Evolutionary conservation across 169 alveolate species (phyloP).

Genomic region (Cryptosporidium andersoni): DNA sequence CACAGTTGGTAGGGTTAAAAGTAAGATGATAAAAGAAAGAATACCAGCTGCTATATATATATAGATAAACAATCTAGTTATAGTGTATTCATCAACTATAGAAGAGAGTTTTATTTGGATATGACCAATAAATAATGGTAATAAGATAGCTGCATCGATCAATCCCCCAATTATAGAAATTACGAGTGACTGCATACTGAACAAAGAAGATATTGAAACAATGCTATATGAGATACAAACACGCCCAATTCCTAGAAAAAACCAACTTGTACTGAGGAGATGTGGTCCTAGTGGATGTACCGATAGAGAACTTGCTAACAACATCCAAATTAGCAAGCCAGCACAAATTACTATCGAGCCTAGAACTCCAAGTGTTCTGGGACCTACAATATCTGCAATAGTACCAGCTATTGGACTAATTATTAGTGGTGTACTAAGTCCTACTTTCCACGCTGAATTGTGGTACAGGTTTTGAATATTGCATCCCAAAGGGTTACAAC

Average conservation of each 20-base stretch:
- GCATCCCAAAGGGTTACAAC: slow-evolving; percentile 59
- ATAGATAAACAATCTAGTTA: slow-evolving; percentile 29
- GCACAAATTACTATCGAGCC: slow-evolving; percentile 31
- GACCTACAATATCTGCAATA: slow-evolving; percentile 63
- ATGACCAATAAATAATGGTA: slow-evolving; percentile 26
- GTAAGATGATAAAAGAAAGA: slow-evolving; percentile 23
- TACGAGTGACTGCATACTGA: slow-evolving; percentile 60
- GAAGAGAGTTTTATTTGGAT: slow-evolving; percentile 1
- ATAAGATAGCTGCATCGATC: slow-evolving; percentile 56
- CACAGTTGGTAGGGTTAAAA: slow-evolving; percentile 50
- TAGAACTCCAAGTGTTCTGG: slow-evolving; percentile 50
- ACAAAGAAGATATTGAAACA: slow-evolving; percentile 58
- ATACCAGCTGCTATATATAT: slow-evolving; percentile 22
- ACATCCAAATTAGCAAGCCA: slow-evolving; percentile 38
- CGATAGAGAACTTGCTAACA: slow-evolving; percentile 24
- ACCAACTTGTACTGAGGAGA: slow-evolving; percentile 50
- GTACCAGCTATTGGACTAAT: slow-evolving; percentile 68
- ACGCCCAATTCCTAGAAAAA: slow-evolving; percentile 57
- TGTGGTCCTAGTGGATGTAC: slow-evolving; percentile 21
- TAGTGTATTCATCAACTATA: background rate
- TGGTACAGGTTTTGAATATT: slow-evolving; percentile 21
- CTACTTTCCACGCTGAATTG: slow-evolving; percentile 61
- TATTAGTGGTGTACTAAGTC: slow-evolving; percentile 46
- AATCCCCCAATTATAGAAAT: slow-evolving; percentile 66
- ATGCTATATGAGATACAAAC: slow-evolving; percentile 71